These are phyloP conservation scores for Aureobasidium musti DNA, from an alignment of 2,329 filamentous ascomycete genomes.

Conservation along the genomic window DNA sequence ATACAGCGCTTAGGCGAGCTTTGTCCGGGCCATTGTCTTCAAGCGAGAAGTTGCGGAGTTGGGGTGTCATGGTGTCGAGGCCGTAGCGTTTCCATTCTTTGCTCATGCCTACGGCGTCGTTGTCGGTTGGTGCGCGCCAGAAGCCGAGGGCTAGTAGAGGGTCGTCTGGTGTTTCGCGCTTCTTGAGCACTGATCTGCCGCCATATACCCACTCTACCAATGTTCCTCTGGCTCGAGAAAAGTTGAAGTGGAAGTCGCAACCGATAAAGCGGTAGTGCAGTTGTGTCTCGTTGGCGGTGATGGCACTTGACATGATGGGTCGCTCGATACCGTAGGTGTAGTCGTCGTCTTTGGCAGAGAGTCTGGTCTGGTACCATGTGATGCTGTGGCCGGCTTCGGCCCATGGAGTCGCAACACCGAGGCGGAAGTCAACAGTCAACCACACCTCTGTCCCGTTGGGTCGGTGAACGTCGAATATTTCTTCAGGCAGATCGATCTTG, in stretches of 20 bases:
- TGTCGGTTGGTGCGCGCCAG: conserved; percentile 67
- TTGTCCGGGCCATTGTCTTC: conserved; percentile 41
- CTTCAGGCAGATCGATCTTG: conserved; percentile 20
- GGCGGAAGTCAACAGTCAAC: conserved; percentile 51
- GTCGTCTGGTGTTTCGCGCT: conserved; percentile 1
- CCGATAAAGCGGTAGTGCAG: conserved; percentile 22
- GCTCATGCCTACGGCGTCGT: conserved; percentile 58
- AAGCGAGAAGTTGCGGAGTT: conserved; percentile 45
- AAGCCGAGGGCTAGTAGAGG: conserved; percentile 52
- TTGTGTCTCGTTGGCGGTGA: conserved; percentile 12
- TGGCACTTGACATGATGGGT: conserved; percentile 24
- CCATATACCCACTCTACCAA: conserved; percentile 45
- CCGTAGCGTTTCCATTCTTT: conserved; percentile 58
- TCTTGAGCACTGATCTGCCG: conserved; percentile 41
- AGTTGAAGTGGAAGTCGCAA: conserved; percentile 28
- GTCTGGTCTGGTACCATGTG: conserved; percentile 34
- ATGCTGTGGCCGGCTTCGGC: conserved; percentile 31
- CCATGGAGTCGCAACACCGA: conserved; percentile 53
- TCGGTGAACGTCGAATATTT: neutral
- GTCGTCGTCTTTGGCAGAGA: conserved; percentile 23
- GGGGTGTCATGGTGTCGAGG: conserved; percentile 51
- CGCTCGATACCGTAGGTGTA: conserved; percentile 18
- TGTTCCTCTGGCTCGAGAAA: conserved; percentile 21
- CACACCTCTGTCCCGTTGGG: conserved; percentile 45
- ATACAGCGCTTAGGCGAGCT: conserved; percentile 31